Percentiles rank a stretch among this genome's conserved stretches.
These are phyloP conservation scores for Neonectria coccinea DNA, from an alignment of 2,329 filamentous ascomycete genomes.

Conservation along the genomic window DNA sequence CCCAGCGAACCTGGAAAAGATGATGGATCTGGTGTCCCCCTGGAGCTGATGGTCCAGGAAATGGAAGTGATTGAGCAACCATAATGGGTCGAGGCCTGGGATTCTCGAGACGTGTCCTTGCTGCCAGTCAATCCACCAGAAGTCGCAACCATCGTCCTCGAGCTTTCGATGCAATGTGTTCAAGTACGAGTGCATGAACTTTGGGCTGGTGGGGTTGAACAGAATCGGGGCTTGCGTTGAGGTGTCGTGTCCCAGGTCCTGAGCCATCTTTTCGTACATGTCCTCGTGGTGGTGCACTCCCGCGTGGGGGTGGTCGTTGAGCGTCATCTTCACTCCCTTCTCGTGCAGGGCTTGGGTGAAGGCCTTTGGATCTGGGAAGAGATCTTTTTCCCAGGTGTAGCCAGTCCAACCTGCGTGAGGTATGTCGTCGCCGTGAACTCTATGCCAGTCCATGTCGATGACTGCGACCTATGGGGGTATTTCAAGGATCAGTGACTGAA, in stretches of 20 bases:
- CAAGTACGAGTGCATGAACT: conserved; percentile 70
- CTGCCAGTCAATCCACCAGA: conserved; percentile 78
- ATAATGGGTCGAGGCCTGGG: conserved; percentile 71
- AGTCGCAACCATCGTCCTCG: conserved; percentile 68
- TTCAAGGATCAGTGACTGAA: background rate
- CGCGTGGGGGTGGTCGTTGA: conserved; percentile 73
- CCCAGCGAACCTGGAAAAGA: conserved; percentile 72
- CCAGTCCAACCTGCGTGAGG: conserved; percentile 60
- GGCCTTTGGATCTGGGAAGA: conserved; percentile 61
- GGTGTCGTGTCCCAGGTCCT: conserved; percentile 63
- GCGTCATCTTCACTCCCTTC: conserved; percentile 63
- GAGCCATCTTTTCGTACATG: conserved; percentile 65
- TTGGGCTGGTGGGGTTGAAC: conserved; percentile 66
- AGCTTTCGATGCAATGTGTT: conserved; percentile 66
- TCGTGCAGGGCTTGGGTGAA: conserved; percentile 65
- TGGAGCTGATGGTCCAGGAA: conserved; percentile 59
- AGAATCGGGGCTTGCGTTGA: conserved; percentile 61
- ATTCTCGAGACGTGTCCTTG: conserved; percentile 68
- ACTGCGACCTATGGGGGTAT: conserved; percentile 59
- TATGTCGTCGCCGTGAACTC: conserved; percentile 61
- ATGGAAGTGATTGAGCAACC: conserved; percentile 75
- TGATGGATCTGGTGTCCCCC: conserved; percentile 57
- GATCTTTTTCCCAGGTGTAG: conserved; percentile 70
- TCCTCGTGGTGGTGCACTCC: conserved; percentile 69
- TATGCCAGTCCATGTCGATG: conserved; percentile 76